phyloP scores from a whole-genome alignment of 208 protist genomes.

The Novymonas esmeraldas region DNA sequence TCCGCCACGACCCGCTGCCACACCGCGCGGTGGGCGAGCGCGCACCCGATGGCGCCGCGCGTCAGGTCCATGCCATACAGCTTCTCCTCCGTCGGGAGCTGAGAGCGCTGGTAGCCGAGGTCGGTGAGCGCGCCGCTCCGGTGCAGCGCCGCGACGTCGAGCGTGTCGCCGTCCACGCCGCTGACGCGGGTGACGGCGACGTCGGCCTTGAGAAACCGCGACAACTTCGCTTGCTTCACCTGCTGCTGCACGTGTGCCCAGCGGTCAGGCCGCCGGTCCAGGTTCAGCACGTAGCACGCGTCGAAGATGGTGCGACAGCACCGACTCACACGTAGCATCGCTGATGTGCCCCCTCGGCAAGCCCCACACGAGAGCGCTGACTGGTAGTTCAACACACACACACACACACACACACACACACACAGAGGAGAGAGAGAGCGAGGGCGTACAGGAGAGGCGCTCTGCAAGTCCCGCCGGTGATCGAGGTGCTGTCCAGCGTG shows the following conservation, averaged over 20 bases:
- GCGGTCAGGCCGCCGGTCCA: constrained; percentile 83
- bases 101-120: constrained; percentile 71
- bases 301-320: constrained; percentile 70
- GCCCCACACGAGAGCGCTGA: too few relatives aligned
- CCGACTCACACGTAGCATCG: constrained; percentile 45
- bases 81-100: constrained; percentile 79
- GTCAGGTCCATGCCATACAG: constrained; percentile 94
- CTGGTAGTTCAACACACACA: too few relatives aligned
- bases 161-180: constrained; percentile 66
- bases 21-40: constrained; percentile 76
- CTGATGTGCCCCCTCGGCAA: not conserved
- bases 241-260: constrained; percentile 77
- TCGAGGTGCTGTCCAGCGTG: not conserved
- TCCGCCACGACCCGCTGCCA: constrained; percentile 74
- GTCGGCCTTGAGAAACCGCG: constrained; percentile 50
- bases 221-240: constrained; percentile 53
- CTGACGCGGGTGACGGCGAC: constrained; percentile 67
- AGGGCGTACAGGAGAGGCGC: not conserved
- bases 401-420: too few relatives aligned
- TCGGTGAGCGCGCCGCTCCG: constrained; percentile 60
- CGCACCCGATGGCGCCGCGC: constrained; percentile 86
- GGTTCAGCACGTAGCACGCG: constrained; percentile 90
- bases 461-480: too few relatives aligned
- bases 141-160: constrained; percentile 65
- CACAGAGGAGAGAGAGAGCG: not conserved